Base-by-base conservation (phyloP, 768 basidiomycete species). In the Tricholomella constricta region DNA sequence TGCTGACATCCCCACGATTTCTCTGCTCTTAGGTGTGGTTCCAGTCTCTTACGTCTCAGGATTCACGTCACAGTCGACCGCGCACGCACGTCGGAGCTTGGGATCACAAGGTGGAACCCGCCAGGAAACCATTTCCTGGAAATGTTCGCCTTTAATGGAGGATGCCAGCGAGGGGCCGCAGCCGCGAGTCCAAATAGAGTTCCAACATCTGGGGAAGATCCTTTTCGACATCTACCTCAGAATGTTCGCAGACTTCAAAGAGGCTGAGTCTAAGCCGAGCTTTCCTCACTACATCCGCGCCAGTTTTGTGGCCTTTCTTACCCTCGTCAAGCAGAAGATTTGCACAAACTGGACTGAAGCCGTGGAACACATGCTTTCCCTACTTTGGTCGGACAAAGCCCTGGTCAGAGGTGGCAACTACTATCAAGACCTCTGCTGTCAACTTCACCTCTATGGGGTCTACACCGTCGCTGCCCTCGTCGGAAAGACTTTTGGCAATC, bases 341-440 rank as follows among this genome's bases (percentile, higher is more conserved):
- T 35, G 60, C 2, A 62, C 61, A 6, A 14, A 15, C 15, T 14
- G 25, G 41, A 77, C 37, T 86, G 85, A 63, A 20, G 65, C 71
- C 9, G 74, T 86, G 70, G 55, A 11, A 6, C 29, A 31, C 41
- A 53, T 15, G 59, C 72, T 11, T 57, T 72, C 29, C 6, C 11
- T 31, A 31, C 29, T 31, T 6, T 45, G 46, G 8, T 19, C 35
- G 1, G 68, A 68, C 36, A 59, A 32, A 31, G 11, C 29, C 6
- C 36, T 61, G 42, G 0, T 58, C 72, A 10, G 68, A 0, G 54
- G 68, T 37, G 71, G 70, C 37, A 43, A 58, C 36, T 66, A 73
- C 51, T 72, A 73, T 53, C 79, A 82, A 51, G 82, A 84, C 36
- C 62, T 84, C 45, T 76, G 70, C 43, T 61, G 69, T 15, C 72